A percentile compares a stretch with the other conserved stretches of the same genome.
Evolutionary conservation across 108 stramenopile genomes (phyloP).

Genomic region (Discostella stelligeroides): DNA sequence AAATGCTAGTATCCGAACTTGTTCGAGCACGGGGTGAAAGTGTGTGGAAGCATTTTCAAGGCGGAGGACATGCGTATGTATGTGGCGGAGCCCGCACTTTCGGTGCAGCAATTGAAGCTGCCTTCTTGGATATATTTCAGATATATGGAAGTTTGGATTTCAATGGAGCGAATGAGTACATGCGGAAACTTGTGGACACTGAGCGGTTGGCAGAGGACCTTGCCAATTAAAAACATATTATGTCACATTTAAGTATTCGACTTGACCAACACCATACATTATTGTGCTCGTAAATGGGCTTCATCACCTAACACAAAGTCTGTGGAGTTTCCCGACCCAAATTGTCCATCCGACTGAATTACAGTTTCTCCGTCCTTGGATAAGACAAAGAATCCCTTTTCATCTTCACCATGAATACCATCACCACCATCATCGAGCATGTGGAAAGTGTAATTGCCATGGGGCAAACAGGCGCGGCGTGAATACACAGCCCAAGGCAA

Average conservation of each 20-base stretch:
- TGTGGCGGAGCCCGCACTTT: slow-evolving; percentile 75
- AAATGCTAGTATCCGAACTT: slow-evolving; percentile 51
- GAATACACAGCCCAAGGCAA: slow-evolving; percentile 37
- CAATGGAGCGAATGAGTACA: slow-evolving; percentile 56
- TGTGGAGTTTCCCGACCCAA: slow-evolving; percentile 12
- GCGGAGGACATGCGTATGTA: slow-evolving; percentile 58
- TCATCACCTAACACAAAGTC: slow-evolving; percentile 25
- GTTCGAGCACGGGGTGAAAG: slow-evolving; percentile 32
- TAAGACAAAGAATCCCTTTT: slow-evolving; percentile 40
- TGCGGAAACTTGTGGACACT: slow-evolving; percentile 49
- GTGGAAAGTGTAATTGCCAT: slow-evolving; percentile 41
- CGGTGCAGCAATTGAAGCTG: slow-evolving; percentile 62
- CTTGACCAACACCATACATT: no score
- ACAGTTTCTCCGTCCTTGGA: slow-evolving; percentile 39
- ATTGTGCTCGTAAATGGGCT: no score
- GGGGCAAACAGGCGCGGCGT: slow-evolving; percentile 37
- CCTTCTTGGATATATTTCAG: slow-evolving; percentile 56
- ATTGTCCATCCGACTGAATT: slow-evolving; percentile 32
- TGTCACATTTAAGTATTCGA: no score
- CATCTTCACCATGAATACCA: slow-evolving; percentile 40
- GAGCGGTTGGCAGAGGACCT: slow-evolving; percentile 62
- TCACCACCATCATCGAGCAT: slow-evolving; percentile 31
- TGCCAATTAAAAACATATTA: no score
- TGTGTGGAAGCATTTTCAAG: slow-evolving; percentile 50
- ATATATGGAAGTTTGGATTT: slow-evolving; percentile 51